A percentile compares a stretch with the other conserved stretches of the same genome.
Evolutionary conservation across 305 asterid species (phyloP).

Genomic region (Fraxinus angustifolia): DNA sequence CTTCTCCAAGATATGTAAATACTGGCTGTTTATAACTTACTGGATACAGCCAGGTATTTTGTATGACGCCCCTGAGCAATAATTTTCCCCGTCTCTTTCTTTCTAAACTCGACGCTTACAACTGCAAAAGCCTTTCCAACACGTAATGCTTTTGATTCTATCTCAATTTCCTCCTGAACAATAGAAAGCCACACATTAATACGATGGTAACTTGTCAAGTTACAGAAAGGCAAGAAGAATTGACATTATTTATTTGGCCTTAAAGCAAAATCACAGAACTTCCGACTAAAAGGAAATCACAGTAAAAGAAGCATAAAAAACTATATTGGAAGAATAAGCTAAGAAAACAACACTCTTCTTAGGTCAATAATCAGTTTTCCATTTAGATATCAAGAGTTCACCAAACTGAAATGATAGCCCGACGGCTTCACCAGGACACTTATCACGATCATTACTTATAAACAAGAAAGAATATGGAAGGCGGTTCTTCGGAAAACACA

Average conservation of each 20-base stretch:
- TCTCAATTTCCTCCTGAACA: slow-evolving; percentile 81
- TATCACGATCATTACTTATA: neutral
- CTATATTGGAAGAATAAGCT: neutral
- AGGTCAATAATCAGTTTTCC: neutral
- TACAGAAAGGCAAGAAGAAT: neutral
- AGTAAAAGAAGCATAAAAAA: neutral
- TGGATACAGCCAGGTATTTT: slow-evolving; percentile 56
- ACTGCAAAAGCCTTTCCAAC: slow-evolving; percentile 75
- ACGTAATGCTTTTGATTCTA: slow-evolving; percentile 65
- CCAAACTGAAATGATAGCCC: neutral
- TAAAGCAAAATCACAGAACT: neutral
- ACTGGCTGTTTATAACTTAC: slow-evolving; percentile 50
- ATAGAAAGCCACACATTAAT: neutral
- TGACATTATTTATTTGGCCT: neutral
- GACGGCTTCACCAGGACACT: neutral
- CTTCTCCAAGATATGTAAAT: neutral
- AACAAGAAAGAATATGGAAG: neutral
- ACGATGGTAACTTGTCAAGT: neutral
- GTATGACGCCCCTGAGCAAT: slow-evolving; percentile 91
- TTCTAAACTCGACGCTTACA: slow-evolving; percentile 67
- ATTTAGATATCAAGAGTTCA: neutral
- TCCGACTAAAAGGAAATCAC: neutral
- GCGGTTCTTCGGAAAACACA: neutral
- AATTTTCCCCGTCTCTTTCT: slow-evolving; percentile 61
- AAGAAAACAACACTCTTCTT: neutral